A percentile compares a stretch with the other conserved stretches of the same genome.
These are phyloP conservation scores for Gypsophila paniculata DNA, from an alignment of 179 eudicot species.

Conservation along the genomic window DNA sequence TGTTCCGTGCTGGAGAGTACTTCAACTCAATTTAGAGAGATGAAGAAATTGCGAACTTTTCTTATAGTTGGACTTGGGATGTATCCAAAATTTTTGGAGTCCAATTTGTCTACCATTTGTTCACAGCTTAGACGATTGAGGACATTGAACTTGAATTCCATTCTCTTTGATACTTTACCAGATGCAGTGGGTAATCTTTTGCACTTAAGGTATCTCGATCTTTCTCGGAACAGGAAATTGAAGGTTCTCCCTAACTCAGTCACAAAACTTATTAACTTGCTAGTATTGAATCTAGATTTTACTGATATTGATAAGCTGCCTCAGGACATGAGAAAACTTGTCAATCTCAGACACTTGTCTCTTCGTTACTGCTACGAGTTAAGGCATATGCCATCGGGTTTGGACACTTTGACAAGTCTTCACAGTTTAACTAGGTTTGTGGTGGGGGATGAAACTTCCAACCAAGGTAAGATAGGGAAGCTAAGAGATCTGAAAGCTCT, in stretches of 20 bases:
- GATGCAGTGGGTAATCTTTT: background rate
- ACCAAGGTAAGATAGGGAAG: background rate
- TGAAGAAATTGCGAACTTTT: conserved; percentile 12
- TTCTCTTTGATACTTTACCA: background rate
- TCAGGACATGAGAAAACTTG: background rate
- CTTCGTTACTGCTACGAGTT: background rate
- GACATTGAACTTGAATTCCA: background rate
- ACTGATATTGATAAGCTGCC: background rate
- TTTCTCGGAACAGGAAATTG: background rate
- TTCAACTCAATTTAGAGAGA: conserved; percentile 7
- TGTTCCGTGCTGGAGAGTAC: background rate
- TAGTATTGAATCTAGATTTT: background rate
- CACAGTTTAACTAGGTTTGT: conserved; percentile 1
- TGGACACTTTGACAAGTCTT: conserved; percentile 5
- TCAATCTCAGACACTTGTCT: conserved; percentile 16
- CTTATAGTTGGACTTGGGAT: background rate
- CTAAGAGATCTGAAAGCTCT: conserved; percentile 8
- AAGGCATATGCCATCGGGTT: conserved; percentile 11
- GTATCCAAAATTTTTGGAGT: no score
- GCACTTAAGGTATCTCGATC: conserved; percentile 23
- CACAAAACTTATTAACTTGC: conserved; percentile 2
- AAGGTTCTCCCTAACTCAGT: conserved; percentile 5
- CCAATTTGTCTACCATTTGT: background rate
- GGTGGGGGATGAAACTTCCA: background rate
- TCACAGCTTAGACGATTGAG: background rate